Evolutionary conservation across 345 rosid genomes (phyloP), one percentile per base, ranked within the genome.

Genomic region (Crucihimalaya himalaica): DNA sequence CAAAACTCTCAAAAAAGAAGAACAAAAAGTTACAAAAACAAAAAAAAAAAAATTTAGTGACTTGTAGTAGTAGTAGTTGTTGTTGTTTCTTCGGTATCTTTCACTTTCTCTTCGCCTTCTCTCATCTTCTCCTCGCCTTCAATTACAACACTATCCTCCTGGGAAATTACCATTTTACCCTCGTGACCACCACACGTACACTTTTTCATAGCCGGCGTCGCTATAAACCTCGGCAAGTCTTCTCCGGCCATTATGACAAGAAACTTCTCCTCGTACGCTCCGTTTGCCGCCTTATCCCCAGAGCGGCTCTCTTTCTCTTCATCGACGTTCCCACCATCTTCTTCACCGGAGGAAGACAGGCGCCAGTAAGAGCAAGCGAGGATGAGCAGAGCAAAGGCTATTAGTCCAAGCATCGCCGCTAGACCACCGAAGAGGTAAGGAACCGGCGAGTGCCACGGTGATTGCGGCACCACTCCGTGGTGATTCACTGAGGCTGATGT

Each of bases 381-480:
- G 72, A 90, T 86, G 55, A 90, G 61, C 32, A 90, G 88, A 20
- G 96, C 88, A 62, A 88, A 86, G 10, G 96, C 88, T 21, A 88
- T 90, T 67, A 90, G 73, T 42, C 91, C 91, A 25, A 90, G 75
- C 93, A 88, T 90, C 70, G 96, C 96, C 0, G 91, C 93, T 23
- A 90, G 70, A 8, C 93, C 93, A 0, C 96, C 96, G 55, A 90
- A 90, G 54, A 90, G 81, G 77, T 87, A 90, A 0, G 93, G 91
- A 16, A 90, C 91, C 2, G 96, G 96, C 7, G 96, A 90, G 77
- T 86, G 87, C 93, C 91, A 90, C n/a, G 88, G 86, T 0, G 92
- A 86, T 35, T 70, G 83, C 19, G 79, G 88, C 19, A n/a, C 14
- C 13, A 40, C 52, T 19, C 21, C 16, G 34, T 57, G 34, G 39